These are phyloP conservation scores for Penicillium silybi DNA, from an alignment of 495 filamentous ascomycete genomes.

Conservation along the genomic window DNA sequence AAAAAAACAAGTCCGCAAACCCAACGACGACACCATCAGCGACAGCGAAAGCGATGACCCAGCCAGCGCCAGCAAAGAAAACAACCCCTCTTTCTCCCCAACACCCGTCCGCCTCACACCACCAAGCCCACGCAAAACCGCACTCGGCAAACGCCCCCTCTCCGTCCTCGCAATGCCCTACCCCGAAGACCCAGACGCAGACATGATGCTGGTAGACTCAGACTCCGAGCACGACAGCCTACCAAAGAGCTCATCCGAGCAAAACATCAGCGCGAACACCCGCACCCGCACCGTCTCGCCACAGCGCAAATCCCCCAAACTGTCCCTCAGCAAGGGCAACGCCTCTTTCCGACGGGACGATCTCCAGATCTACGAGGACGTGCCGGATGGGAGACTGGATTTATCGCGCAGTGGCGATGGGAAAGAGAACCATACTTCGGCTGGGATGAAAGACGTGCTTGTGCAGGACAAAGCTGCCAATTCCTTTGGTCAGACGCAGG, in stretches of 20 bases:
- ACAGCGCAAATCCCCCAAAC: conserved; percentile 30
- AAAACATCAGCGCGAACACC: conserved; percentile 41
- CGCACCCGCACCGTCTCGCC: conserved; percentile 10
- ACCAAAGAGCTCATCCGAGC: conserved; percentile 25
- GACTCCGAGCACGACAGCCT: conserved; percentile 18
- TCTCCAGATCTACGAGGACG: conserved; percentile 39
- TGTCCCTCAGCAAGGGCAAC: conserved; percentile 26
- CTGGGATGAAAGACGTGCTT: conserved; percentile 10
- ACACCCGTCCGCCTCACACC: conserved; percentile 28
- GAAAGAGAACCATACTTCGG: conserved; percentile 31
- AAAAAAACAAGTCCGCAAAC: conserved; percentile 17
- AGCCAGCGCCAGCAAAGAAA: conserved; percentile 44
- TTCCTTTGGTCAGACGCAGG: not conserved
- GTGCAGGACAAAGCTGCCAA: not conserved
- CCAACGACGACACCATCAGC: not conserved
- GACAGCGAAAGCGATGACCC: conserved; percentile 32
- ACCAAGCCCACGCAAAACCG: conserved; percentile 33
- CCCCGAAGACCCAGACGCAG: conserved; percentile 20
- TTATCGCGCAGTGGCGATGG: conserved; percentile 24
- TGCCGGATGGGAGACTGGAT: conserved; percentile 19
- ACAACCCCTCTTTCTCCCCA: conserved; percentile 45
- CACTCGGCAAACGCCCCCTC: conserved; percentile 40
- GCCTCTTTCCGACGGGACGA: conserved; percentile 28
- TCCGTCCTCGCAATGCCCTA: conserved; percentile 33
- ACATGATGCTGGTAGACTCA: conserved; percentile 27